Percentiles rank a stretch among this genome's conserved stretches.
These are phyloP conservation scores for Scorias spongiosa DNA, from an alignment of 2,329 filamentous ascomycete genomes.

Conservation along the genomic window DNA sequence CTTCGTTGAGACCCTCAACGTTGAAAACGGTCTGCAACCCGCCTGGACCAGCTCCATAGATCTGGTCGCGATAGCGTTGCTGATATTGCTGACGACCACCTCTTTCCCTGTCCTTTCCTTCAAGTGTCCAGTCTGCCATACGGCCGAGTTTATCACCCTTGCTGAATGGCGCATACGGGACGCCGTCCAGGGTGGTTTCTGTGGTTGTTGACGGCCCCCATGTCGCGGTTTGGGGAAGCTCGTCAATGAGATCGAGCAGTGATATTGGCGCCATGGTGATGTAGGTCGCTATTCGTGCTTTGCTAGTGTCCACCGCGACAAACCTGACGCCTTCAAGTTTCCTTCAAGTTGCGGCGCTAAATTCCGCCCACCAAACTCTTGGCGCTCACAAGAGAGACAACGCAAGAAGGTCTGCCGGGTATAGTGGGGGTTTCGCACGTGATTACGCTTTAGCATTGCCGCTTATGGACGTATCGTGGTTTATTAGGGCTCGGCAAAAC, in stretches of 20 bases:
- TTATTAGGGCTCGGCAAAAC: too few relatives aligned
- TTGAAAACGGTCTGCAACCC: conserved; percentile 64
- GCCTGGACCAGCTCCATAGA: conserved; percentile 65
- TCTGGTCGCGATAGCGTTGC: conserved; percentile 86
- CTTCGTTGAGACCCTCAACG: conserved; percentile 83
- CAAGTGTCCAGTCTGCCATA: conserved; percentile 96
- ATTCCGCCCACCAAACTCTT: conserved; percentile 1
- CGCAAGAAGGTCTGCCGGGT: neutral
- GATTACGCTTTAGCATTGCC: neutral
- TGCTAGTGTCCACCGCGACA: neutral
- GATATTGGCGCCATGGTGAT: conserved; percentile 30
- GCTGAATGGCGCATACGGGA: conserved; percentile 94
- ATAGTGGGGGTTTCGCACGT: neutral
- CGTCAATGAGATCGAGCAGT: conserved; percentile 32
- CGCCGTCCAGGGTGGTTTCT: conserved; percentile 82
- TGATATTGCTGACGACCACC: conserved; percentile 80
- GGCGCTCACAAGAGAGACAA: neutral
- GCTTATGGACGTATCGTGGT: too few relatives aligned
- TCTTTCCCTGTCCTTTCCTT: conserved; percentile 67
- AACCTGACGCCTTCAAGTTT: conserved; percentile 16
- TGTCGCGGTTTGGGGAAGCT: conserved; percentile 27
- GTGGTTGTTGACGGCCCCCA: conserved; percentile 77
- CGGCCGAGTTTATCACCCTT: conserved; percentile 97
- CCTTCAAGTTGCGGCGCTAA: neutral
- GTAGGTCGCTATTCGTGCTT: too few relatives aligned